Percentiles rank a stretch among this genome's conserved stretches.
Evolutionary conservation across 2,329 filamentous ascomycete genomes (phyloP).

Genomic region (Phaeosphaeria sp.): DNA sequence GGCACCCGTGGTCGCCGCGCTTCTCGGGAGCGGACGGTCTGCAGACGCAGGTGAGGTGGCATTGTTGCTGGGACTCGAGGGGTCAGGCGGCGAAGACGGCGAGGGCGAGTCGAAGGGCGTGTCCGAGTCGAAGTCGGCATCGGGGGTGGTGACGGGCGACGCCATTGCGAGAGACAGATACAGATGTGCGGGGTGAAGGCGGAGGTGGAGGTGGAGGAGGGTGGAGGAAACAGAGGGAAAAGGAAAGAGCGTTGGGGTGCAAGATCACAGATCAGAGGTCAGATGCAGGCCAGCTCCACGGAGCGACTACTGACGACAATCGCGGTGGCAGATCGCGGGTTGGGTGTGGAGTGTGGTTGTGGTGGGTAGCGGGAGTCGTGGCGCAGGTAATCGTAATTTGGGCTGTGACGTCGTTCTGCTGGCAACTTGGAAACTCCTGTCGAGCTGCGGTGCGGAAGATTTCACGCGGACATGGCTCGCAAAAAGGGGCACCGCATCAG

Average conservation of each 20-base stretch:
- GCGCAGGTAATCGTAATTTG: slow-evolving; percentile 3
- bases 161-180: slow-evolving; percentile 35
- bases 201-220: slow-evolving; percentile 7
- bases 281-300: slow-evolving; percentile 21
- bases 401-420: slow-evolving; percentile 22
- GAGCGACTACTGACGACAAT: slow-evolving; percentile 18
- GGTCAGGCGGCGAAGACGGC: slow-evolving; percentile 36
- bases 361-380: slow-evolving; percentile 17
- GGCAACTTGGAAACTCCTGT: not conserved
- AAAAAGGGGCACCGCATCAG: not conserved
- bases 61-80: slow-evolving; percentile 29
- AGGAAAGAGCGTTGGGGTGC: slow-evolving; percentile 12
- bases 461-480: slow-evolving; percentile 18
- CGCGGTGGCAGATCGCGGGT: slow-evolving; percentile 17
- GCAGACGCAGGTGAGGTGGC: slow-evolving; percentile 26
- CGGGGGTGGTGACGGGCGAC: slow-evolving; percentile 38
- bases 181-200: not conserved
- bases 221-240: slow-evolving; percentile 10
- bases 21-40: slow-evolving; percentile 63
- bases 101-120: slow-evolving; percentile 41
- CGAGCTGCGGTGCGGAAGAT: slow-evolving; percentile 5
- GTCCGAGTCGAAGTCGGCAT: slow-evolving; percentile 41
- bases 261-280: slow-evolving; percentile 7
- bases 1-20: slow-evolving; percentile 62
- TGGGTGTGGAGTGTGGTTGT: slow-evolving; percentile 23